Conservation (phyloP, 345 rosid species). For the Orychophragmus violaceus region DNA sequence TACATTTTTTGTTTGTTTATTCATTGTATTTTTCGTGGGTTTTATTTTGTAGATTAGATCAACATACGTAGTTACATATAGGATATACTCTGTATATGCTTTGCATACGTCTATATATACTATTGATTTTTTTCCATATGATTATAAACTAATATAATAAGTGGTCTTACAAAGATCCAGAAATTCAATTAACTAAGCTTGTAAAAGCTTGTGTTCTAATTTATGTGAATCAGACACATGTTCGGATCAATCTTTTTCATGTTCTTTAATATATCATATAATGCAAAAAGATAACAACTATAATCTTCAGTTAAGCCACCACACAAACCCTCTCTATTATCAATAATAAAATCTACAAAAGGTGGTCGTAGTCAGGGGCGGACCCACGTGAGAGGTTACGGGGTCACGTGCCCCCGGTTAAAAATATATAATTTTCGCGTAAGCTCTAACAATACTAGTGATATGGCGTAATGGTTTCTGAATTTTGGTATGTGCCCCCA, state of each 20-base stretch:
- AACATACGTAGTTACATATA: neutral
- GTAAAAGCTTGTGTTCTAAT: neutral
- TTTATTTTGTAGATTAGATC: slow-evolving; percentile 14
- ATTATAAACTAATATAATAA: neutral
- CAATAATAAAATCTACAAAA: no score
- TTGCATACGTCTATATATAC: slow-evolving; percentile 2
- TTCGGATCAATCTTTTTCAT: neutral
- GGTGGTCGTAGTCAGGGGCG: no score
- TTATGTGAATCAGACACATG: neutral
- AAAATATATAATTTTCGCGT: no score
- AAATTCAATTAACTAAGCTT: neutral
- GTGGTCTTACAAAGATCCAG: neutral
- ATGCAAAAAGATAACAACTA: neutral
- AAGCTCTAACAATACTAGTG: no score
- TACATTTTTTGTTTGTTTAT: neutral
- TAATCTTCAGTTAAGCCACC: neutral
- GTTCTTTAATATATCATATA: slow-evolving; percentile 5
- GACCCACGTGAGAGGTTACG: no score
- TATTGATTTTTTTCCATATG: neutral
- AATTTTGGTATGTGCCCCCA: no score
- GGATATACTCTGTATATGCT: slow-evolving; percentile 1
- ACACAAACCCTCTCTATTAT: neutral
- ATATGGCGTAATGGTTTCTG: no score
- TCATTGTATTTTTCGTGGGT: neutral
- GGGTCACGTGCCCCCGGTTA: no score